Base-by-base conservation (phyloP, 306 rosid genomes). In the Corylus avellana region DNA sequence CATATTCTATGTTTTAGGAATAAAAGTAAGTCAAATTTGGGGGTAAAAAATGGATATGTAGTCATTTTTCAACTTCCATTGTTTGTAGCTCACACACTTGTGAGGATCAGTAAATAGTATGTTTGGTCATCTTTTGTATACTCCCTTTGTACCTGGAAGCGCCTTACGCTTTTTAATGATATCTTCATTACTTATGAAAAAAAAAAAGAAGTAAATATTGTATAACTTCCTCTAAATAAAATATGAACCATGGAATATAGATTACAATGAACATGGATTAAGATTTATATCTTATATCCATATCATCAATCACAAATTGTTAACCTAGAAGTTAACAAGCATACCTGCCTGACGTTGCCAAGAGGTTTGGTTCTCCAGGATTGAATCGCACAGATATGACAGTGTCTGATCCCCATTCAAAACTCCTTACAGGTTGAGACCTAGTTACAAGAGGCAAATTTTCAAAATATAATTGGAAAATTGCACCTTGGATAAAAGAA, bases 301-400 rank as follows among this genome's bases (percentile, higher is more conserved):
- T n/a, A 68, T 68, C 27, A 68, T 10, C 51, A 42, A 68, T 5
- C 51, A 68, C 14, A 10, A 68, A 55, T 53, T 54, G 9, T 55
- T 17, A 55, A 75, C 75, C 17, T 48, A 73, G n/a, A 42, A 48
- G 44, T 20, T 74, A 58, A n/a, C 51, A 58, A 44, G 48, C 86
- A 70, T 90, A 95, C 99, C 88, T 90, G 59, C 92, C 91, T 39
- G 97, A 86, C n/a, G 97, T 80, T 78, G 93, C 98, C 76, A 93
- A 84, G 22, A 93, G 78, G 78, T 91, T 87, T 73, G 96, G 89
- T 77, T 93, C 77, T 79, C 92, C 99, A 57, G 99, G 97, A 87
- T 87, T 93, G 86, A 93, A 95, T 59, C 91, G 90, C 11, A 90
- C 93, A 70, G 97, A 91, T 75, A 93, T 84, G 54, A 86, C 91